Evolutionary conservation across 768 basidiomycete species (phyloP).

Genomic region (Tulasnella sp.): DNA sequence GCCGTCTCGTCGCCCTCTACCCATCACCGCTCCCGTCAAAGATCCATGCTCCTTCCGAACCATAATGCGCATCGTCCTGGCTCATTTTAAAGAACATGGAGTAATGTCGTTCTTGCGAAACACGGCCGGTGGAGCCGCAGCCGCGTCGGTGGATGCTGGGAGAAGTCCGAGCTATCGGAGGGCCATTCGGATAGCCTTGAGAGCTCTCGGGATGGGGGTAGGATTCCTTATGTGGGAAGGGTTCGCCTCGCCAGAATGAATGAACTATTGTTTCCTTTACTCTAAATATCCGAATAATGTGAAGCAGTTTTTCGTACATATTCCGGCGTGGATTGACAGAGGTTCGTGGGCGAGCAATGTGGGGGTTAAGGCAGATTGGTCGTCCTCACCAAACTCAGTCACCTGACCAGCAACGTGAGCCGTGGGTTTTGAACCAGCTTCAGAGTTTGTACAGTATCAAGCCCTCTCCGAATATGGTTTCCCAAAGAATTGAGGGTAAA

Average conservation of each 20-base stretch:
- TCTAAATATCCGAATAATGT: neutral
- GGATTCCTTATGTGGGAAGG: slow-evolving; percentile 76
- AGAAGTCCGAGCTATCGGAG: neutral
- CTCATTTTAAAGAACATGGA: slow-evolving; percentile 44
- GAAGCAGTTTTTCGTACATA: neutral
- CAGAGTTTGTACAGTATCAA: no score
- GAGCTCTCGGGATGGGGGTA: slow-evolving; percentile 67
- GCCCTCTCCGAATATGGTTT: no score
- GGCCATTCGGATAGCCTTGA: slow-evolving; percentile 29
- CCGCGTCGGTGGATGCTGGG: slow-evolving; percentile 25
- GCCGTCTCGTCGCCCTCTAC: slow-evolving; percentile 20
- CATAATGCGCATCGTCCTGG: slow-evolving; percentile 26
- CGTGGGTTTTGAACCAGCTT: no score
- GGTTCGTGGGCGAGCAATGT: no score
- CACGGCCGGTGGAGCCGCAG: slow-evolving; percentile 28
- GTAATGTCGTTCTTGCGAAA: slow-evolving; percentile 42
- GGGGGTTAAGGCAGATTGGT: no score
- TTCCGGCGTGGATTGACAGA: no score
- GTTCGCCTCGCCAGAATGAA: slow-evolving; percentile 37
- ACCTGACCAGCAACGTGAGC: no score
- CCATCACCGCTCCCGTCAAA: neutral
- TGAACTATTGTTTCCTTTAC: neutral
- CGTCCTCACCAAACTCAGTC: no score
- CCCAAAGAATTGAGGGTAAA: no score
- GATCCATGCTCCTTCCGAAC: slow-evolving; percentile 25